Conservation (phyloP, 2,329 filamentous ascomycete genomes). For the Teratosphaeria epicoccoides region DNA sequence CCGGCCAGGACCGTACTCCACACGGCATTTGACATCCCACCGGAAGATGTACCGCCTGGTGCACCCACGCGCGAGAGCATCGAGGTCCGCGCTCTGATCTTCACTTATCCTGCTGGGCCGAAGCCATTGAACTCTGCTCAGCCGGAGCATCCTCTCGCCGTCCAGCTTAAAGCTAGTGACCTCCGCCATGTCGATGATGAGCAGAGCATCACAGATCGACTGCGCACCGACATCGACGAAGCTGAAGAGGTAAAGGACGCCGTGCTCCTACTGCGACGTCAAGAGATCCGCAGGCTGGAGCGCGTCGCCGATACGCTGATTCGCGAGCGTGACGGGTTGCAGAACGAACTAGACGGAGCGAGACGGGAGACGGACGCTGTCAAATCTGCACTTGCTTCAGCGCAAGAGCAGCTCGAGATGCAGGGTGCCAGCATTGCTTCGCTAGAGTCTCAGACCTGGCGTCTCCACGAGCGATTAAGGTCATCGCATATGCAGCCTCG, state of each 20-base stretch:
- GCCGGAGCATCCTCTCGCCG: conserved; percentile 11
- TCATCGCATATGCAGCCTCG: conserved; percentile 2
- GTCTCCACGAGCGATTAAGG: conserved; percentile 2
- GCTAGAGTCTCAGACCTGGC: conserved; percentile 7
- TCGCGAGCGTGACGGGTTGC: conserved; percentile 8
- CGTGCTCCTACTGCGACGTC: conserved; percentile 10
- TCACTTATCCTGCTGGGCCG: conserved; percentile 14
- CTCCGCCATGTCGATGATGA: conserved; percentile 14
- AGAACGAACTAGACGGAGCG: background rate
- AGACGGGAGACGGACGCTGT: background rate
- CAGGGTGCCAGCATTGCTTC: conserved; percentile 6
- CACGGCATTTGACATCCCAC: conserved; percentile 18
- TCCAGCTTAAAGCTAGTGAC: conserved; percentile 8
- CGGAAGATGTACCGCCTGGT: conserved; percentile 8
- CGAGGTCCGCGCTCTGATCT: conserved; percentile 19
- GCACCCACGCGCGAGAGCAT: conserved; percentile 18
- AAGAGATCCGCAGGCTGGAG: conserved; percentile 13
- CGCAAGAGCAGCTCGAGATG: conserved; percentile 6
- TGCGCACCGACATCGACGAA: conserved; percentile 17
- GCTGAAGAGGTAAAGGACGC: conserved; percentile 16
- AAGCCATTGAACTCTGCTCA: conserved; percentile 6
- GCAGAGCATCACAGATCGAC: conserved; percentile 13
- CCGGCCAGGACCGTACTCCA: conserved; percentile 13
- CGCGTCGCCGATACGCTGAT: conserved; percentile 3
- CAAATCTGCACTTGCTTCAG: background rate